A percentile compares a stretch with the other conserved stretches of the same genome.
Evolutionary conservation across 805 yeast genomes (phyloP).

Genomic region (Maudiozyma saulgeensis): DNA sequence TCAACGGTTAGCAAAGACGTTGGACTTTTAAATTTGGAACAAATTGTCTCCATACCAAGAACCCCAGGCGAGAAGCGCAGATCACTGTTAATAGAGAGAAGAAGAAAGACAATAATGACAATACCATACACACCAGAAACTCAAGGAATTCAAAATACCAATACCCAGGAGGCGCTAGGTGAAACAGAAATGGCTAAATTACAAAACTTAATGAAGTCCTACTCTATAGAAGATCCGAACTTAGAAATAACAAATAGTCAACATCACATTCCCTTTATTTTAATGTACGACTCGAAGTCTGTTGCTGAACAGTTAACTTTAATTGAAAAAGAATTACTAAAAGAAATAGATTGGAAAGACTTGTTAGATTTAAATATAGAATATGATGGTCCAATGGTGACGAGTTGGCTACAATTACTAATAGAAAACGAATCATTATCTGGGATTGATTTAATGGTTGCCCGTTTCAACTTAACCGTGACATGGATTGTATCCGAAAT

Average conservation of each 20-base stretch:
- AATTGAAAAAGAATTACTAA: constrained; percentile 74
- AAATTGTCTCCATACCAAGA: constrained; percentile 7
- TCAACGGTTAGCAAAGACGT: constrained; percentile 12
- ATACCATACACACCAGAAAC: constrained; percentile 28
- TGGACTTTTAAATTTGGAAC: constrained; percentile 11
- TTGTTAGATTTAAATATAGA: constrained; percentile 70
- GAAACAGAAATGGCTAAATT: constrained; percentile 12
- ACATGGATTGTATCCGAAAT: constrained; percentile 91
- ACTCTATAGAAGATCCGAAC: constrained; percentile 20
- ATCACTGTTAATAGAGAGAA: constrained; percentile 30
- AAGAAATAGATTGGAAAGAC: constrained; percentile 89
- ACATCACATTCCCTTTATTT: constrained; percentile 72
- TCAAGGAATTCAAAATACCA: background rate
- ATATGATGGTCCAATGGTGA: constrained; percentile 52
- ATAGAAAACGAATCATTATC: constrained; percentile 45
- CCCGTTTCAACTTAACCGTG: constrained; percentile 80
- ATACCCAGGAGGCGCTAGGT: constrained; percentile 4
- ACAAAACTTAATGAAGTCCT: constrained; percentile 17
- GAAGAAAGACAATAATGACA: constrained; percentile 31
- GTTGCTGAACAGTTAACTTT: constrained; percentile 78
- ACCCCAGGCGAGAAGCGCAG: constrained; percentile 19
- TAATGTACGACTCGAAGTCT: constrained; percentile 56
- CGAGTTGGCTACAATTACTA: constrained; percentile 76
- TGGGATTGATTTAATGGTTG: constrained; percentile 76
- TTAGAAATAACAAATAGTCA: constrained; percentile 27